phyloP scores from a whole-genome alignment of 768 basidiomycete genomes.

The Phlebiopsis flavidoalba region DNA sequence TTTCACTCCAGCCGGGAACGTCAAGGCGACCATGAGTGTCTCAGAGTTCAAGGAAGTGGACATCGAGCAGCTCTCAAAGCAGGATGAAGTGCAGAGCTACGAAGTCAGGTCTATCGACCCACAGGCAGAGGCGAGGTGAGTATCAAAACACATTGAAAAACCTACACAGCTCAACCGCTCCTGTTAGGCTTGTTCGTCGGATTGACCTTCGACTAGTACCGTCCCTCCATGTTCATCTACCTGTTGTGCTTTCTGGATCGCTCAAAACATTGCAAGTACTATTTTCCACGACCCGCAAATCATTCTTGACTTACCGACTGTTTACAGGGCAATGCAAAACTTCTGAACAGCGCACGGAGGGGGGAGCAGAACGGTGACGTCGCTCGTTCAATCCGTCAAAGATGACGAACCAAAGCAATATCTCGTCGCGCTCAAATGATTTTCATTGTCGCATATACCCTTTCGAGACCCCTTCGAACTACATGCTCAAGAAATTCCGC shows the following conservation, averaged over 20 bases:
- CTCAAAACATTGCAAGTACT: constrained; percentile 19
- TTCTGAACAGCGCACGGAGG: constrained; percentile 30
- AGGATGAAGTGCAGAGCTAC: neutral
- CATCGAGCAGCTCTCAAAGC: neutral
- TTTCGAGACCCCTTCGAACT: constrained; percentile 38
- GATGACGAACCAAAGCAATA: constrained; percentile 28
- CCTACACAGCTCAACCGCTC: neutral
- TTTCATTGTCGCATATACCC: constrained; percentile 34
- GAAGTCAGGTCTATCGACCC: neutral
- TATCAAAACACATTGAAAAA: neutral
- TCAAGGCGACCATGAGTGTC: neutral
- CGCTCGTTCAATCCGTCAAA: constrained; percentile 24
- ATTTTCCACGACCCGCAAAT: neutral
- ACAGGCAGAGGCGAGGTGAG: neutral
- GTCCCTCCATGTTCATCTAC: constrained; percentile 18
- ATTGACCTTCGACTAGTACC: constrained; percentile 19
- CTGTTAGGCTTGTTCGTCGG: constrained; percentile 14
- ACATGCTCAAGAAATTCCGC: constrained; percentile 31
- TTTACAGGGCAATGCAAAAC: constrained; percentile 24
- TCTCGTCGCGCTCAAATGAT: constrained; percentile 34
- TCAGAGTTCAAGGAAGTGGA: neutral
- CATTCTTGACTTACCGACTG: neutral
- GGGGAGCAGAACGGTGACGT: too few species aligned
- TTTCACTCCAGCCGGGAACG: neutral
- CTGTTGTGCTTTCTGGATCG: constrained; percentile 21